phyloP scores from a whole-genome alignment of 257 asterid genomes.

The Oldenlandia corymbosa region DNA sequence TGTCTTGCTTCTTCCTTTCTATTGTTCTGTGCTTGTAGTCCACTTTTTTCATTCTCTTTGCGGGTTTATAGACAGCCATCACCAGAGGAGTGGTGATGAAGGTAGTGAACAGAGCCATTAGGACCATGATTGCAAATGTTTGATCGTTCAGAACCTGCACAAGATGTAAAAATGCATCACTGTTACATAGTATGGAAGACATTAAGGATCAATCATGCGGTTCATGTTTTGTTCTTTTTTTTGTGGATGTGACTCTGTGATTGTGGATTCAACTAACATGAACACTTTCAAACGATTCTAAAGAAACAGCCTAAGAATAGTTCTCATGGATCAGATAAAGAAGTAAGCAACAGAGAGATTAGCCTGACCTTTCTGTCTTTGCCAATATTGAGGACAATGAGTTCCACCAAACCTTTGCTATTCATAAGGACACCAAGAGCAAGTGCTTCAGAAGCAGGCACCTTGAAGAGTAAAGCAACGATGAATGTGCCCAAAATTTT shows the following conservation, averaged over 20 bases:
- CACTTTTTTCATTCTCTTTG: slow-evolving; percentile 18
- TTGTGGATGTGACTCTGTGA: no score
- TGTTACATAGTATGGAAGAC: no score
- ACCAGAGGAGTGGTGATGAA: slow-evolving; percentile 53
- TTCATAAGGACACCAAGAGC: slow-evolving; percentile 79
- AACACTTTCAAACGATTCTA: no score
- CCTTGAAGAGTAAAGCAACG: slow-evolving; percentile 44
- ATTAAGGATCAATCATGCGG: neutral
- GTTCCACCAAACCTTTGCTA: slow-evolving; percentile 68
- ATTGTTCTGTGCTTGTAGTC: slow-evolving; percentile 43
- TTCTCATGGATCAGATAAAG: no score
- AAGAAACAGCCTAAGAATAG: no score
- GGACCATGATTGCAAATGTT: slow-evolving; percentile 52
- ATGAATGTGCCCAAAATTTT: slow-evolving; percentile 55
- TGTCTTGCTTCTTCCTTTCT: slow-evolving; percentile 26
- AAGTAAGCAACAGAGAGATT: neutral
- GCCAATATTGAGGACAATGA: slow-evolving; percentile 80
- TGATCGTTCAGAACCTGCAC: slow-evolving; percentile 50
- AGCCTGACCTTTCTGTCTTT: slow-evolving; percentile 57
- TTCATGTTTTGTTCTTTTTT: no score
- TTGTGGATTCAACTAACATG: no score
- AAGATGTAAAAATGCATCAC: neutral
- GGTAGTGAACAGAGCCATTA: slow-evolving; percentile 60
- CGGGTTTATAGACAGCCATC: slow-evolving; percentile 45
- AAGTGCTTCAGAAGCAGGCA: slow-evolving; percentile 50